Evolutionary conservation across 495 filamentous ascomycete genomes (phyloP).

Genomic region (Hyaloscypha bicolor): DNA sequence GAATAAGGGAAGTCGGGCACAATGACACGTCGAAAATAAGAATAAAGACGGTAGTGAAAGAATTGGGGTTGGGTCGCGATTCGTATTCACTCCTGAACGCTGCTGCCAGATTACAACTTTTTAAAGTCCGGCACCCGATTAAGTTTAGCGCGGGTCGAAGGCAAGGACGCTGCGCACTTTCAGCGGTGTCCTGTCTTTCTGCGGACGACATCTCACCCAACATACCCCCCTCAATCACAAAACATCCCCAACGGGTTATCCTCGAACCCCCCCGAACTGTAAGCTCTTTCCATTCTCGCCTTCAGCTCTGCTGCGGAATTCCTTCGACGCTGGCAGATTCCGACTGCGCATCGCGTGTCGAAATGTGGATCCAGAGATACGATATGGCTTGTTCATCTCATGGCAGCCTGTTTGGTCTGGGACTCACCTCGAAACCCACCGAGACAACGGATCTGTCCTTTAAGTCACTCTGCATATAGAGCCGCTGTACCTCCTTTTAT

Average conservation of each 20-base stretch:
- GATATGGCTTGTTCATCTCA: conserved; percentile 20
- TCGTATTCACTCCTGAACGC: not conserved
- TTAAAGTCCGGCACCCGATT: not conserved
- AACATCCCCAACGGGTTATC: conserved; percentile 33
- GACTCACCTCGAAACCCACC: conserved; percentile 9
- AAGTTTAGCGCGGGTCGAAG: not conserved
- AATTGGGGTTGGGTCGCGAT: conserved; percentile 1
- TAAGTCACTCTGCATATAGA: conserved; percentile 30
- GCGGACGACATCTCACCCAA: conserved; percentile 29
- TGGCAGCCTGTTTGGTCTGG: conserved; percentile 28
- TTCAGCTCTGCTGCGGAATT: conserved; percentile 3
- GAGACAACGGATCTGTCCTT: conserved; percentile 38
- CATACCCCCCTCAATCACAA: conserved; percentile 29
- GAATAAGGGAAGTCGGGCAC: conserved; percentile 12
- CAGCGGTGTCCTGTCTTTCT: conserved; percentile 25
- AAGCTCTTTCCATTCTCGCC: conserved; percentile 16
- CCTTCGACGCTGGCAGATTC: conserved; percentile 11
- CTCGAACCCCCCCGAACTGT: conserved; percentile 27
- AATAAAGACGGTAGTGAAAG: not conserved
- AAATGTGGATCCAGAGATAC: conserved; percentile 10
- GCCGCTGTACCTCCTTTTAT: conserved; percentile 9
- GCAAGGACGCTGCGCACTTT: not conserved
- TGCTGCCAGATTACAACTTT: conserved; percentile 1
- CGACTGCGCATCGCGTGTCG: conserved; percentile 30
- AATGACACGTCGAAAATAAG: not conserved